Percentiles rank a stretch among this genome's conserved stretches.
Conservation (phyloP, 2,329 filamentous ascomycete species). For the Hypoxylon sp. region DNA sequence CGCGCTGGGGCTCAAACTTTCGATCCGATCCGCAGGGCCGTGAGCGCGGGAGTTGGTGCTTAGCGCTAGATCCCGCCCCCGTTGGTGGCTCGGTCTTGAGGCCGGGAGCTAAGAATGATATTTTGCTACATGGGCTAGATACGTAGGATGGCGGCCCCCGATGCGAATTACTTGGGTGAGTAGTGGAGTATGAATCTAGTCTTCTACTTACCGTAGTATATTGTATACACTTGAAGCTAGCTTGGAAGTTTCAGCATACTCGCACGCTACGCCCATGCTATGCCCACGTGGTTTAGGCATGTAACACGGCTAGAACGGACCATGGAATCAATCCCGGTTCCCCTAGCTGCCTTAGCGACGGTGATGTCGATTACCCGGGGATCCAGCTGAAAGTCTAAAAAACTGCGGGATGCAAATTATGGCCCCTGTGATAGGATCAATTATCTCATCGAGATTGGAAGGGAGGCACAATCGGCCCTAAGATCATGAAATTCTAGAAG, state of each 20-base stretch:
- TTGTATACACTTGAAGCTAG: neutral
- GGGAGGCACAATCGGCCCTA: conserved; percentile 34
- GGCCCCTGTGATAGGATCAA: conserved; percentile 4
- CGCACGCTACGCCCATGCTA: neutral
- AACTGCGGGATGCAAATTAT: conserved; percentile 11
- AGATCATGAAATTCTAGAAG: conserved; percentile 27
- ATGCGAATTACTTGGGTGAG: neutral
- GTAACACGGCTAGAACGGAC: conserved; percentile 17
- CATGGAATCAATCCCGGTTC: conserved; percentile 12
- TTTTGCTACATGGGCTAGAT: neutral
- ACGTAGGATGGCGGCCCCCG: conserved; percentile 5
- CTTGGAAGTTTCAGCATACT: neutral
- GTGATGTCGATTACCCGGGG: conserved; percentile 11
- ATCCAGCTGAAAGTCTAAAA: conserved; percentile 18
- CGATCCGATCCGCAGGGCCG: conserved; percentile 16
- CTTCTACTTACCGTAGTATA: neutral
- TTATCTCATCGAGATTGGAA: conserved; percentile 23
- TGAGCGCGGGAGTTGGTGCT: neutral
- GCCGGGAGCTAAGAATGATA: conserved; percentile 8
- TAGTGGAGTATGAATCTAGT: neutral
- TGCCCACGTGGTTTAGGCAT: neutral
- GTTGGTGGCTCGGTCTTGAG: conserved; percentile 14
- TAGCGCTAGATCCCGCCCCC: conserved; percentile 3
- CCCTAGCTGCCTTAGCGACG: neutral
- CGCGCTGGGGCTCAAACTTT: neutral